Evolutionary conservation across 306 rosid genomes (phyloP), one percentile per base, ranked within the genome.

Genomic region (Alnus glutinosa): DNA sequence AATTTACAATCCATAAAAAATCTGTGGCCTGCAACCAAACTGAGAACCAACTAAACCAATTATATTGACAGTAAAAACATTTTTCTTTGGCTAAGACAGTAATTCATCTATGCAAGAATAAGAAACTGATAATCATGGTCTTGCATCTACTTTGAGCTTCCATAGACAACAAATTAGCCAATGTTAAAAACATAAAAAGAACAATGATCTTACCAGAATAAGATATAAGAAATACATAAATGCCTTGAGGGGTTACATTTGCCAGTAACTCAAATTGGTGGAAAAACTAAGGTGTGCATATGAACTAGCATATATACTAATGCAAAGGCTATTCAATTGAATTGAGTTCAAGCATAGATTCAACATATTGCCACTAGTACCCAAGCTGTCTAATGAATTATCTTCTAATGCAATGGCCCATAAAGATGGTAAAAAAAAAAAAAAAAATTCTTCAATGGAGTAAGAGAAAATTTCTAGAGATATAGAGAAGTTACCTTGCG

Each of bases 401-500:
- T 19, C 66, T 59, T 59, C 15, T 51, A 76, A 75, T 59, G 49
- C 71, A 54, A 54, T 74, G 75, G 66, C 51, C 36, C 15, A 47
- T 49, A 64, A 57, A 30, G 55, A 63, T 3, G n/a, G 47, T 13
- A 68, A 51, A 70, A 32, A 52, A 49, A 42, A 15, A 2, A n/a
- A n/a, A n/a, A n/a, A n/a, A n/a, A 57, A 55, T 36, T 30, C 54
- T 49, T 63, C 19, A 75, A 58, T 34, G 58, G 70, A 71, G 66
- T 76, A 61, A 79, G 69, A 71, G 73, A 77, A 57, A 63, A 64
- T 9, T 28, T 63, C 12, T 37, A 51, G 34, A 44, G 19, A 34
- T 67, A 49, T 55, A n/a, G 57, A 59, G 63, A 75, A 83, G 80
- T 50, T 83, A 89, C 97, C 92, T 89, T 91, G 75, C 89, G 92